Evolutionary conservation across 1,139 yeast genomes (phyloP).

Genomic region (Lodderomyces metapsilosis): DNA sequence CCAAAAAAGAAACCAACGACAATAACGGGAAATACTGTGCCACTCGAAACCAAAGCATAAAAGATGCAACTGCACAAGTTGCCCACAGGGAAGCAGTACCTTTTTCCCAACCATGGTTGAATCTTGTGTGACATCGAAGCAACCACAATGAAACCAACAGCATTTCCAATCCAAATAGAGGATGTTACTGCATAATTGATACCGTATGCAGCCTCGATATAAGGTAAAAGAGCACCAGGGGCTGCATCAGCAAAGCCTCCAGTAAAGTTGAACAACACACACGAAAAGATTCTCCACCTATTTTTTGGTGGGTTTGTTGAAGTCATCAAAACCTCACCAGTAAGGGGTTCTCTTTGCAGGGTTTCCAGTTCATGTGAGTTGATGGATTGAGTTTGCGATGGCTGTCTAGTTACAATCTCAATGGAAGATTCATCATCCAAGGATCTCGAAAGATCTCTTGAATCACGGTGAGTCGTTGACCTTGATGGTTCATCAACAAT

Average conservation of each 20-base stretch:
- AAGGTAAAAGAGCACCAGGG: slow-evolving; percentile 48
- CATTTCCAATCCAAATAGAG: slow-evolving; percentile 46
- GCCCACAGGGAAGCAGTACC: slow-evolving; percentile 37
- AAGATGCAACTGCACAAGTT: slow-evolving; percentile 32
- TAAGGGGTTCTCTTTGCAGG: neutral
- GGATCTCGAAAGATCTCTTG: neutral
- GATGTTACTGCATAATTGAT: slow-evolving; percentile 42
- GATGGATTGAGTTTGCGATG: neutral
- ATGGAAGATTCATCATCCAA: neutral
- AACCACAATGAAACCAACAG: slow-evolving; percentile 42
- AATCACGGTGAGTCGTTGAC: neutral
- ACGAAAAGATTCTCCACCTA: slow-evolving; percentile 38
- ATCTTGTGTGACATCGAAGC: slow-evolving; percentile 41
- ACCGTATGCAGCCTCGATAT: slow-evolving; percentile 35
- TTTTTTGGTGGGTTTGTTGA: slow-evolving; percentile 43
- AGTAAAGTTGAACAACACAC: slow-evolving; percentile 41
- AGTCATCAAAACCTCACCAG: slow-evolving; percentile 17
- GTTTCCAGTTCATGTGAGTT: neutral
- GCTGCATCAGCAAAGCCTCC: slow-evolving; percentile 45
- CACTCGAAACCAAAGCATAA: slow-evolving; percentile 41
- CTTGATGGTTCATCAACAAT: neutral
- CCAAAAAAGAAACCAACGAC: slow-evolving; percentile 57
- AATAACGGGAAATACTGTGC: slow-evolving; percentile 36
- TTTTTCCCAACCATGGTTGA: slow-evolving; percentile 38
- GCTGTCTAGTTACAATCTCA: slow-evolving; percentile 1